Evolutionary conservation across 371 early-diverging fungal species (phyloP).

Genomic region (Blakeslea trispora): DNA sequence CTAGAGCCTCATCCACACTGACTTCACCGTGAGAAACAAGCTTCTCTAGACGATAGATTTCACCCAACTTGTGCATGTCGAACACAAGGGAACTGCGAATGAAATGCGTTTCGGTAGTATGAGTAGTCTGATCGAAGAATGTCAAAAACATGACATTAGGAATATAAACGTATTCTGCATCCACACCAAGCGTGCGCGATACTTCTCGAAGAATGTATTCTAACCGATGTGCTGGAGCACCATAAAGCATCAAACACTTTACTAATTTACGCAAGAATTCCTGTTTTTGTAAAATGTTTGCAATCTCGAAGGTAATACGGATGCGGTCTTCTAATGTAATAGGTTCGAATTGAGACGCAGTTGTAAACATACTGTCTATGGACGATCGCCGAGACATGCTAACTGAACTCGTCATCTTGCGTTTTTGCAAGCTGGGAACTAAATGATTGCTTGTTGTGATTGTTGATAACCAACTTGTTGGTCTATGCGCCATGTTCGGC

Average conservation of each 20-base stretch:
- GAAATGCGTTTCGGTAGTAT: constrained; percentile 79
- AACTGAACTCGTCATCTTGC: constrained; percentile 26
- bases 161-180: constrained; percentile 68
- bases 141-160: constrained; percentile 76
- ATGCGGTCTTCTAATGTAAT: constrained; percentile 60
- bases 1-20: constrained; percentile 56
- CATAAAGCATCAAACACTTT: constrained; percentile 58
- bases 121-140: constrained; percentile 73
- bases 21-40: constrained; percentile 52
- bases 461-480: constrained; percentile 45
- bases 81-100: constrained; percentile 62
- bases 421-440: constrained; percentile 46
- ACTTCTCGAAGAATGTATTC: constrained; percentile 57
- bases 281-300: constrained; percentile 63
- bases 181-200: constrained; percentile 60
- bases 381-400: constrained; percentile 41
- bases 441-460: constrained; percentile 43
- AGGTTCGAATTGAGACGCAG: constrained; percentile 52
- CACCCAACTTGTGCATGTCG: constrained; percentile 70
- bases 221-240: constrained; percentile 62
- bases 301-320: constrained; percentile 61
- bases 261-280: constrained; percentile 60
- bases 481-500: constrained; percentile 40
- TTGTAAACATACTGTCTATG: constrained; percentile 49
- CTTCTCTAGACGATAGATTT: constrained; percentile 59